A percentile compares a stretch with the other conserved stretches of the same genome.
Conservation (phyloP, 345 rosid genomes). For the Rhodomyrtus tomentosa region DNA sequence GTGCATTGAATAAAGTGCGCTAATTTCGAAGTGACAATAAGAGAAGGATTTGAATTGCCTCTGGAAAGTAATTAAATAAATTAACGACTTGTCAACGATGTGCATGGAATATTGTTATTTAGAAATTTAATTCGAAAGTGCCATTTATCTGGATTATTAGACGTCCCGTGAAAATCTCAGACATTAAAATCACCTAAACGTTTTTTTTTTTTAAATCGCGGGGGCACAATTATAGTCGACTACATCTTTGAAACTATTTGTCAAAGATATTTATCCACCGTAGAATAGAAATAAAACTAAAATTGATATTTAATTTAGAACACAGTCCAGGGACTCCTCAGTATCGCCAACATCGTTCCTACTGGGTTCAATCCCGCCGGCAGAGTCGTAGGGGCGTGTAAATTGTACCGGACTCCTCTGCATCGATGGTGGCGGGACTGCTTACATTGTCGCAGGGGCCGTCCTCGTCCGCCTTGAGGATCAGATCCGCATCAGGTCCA, state of each 20-base stretch:
- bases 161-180: neutral
- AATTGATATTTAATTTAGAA: neutral
- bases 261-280: neutral
- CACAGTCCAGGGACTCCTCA: too few species aligned
- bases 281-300: neutral
- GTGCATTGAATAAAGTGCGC: neutral
- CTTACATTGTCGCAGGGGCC: too few species aligned
- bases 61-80: neutral
- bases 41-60: neutral
- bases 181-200: neutral
- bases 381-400: too few species aligned
- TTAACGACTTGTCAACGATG: too few species aligned
- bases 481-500: too few species aligned
- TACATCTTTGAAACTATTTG: neutral
- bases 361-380: too few species aligned
- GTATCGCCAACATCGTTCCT: too few species aligned
- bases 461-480: too few species aligned
- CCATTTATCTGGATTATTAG: neutral
- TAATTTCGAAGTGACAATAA: too few species aligned
- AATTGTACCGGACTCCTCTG: too few species aligned
- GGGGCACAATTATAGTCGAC: neutral
- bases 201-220: too few species aligned
- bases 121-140: neutral
- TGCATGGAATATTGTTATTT: neutral
- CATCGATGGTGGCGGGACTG: too few species aligned